phyloP scores from a whole-genome alignment of 2,329 filamentous ascomycete species.

The Calonectria hawksworthii region DNA sequence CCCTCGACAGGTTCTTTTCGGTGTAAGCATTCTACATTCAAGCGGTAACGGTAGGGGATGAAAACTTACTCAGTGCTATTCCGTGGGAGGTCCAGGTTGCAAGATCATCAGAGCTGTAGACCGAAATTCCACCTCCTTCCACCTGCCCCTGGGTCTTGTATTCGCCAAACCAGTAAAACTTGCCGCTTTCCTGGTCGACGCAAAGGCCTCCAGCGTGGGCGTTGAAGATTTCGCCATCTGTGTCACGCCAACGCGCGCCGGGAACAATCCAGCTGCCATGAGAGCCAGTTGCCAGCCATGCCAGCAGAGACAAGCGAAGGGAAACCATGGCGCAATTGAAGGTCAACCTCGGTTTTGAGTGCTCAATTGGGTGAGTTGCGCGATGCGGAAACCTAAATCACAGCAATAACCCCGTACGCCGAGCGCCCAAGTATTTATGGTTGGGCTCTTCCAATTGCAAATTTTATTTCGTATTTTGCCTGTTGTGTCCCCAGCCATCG shows the following conservation, averaged over 20 bases:
- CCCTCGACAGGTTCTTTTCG: slow-evolving; percentile 63
- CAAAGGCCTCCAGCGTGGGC: slow-evolving; percentile 72
- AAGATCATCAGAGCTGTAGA: slow-evolving; percentile 72
- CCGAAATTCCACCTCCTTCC: slow-evolving; percentile 72
- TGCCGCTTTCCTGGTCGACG: slow-evolving; percentile 64
- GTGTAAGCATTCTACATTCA: neutral
- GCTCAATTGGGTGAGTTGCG: neutral
- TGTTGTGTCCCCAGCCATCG: neutral
- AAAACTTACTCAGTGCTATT: slow-evolving; percentile 63
- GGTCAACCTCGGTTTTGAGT: neutral
- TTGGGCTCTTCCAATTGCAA: neutral
- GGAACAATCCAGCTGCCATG: slow-evolving; percentile 69
- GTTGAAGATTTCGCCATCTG: slow-evolving; percentile 70
- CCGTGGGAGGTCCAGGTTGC: slow-evolving; percentile 72
- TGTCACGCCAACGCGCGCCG: slow-evolving; percentile 72
- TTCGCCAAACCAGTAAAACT: slow-evolving; percentile 74
- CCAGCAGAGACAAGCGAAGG: neutral
- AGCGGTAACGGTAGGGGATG: accelerated
- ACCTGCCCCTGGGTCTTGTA: slow-evolving; percentile 70
- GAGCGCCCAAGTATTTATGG: neutral
- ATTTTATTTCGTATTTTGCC: slow-evolving; percentile 7
- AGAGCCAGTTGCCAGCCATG: slow-evolving; percentile 33
- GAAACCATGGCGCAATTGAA: slow-evolving; percentile 14
- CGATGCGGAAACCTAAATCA: neutral
- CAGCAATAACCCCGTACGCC: neutral